A percentile compares a stretch with the other conserved stretches of the same genome.
These are phyloP conservation scores for Rosa multiflora DNA, from an alignment of 306 rosid genomes.

Conservation along the genomic window DNA sequence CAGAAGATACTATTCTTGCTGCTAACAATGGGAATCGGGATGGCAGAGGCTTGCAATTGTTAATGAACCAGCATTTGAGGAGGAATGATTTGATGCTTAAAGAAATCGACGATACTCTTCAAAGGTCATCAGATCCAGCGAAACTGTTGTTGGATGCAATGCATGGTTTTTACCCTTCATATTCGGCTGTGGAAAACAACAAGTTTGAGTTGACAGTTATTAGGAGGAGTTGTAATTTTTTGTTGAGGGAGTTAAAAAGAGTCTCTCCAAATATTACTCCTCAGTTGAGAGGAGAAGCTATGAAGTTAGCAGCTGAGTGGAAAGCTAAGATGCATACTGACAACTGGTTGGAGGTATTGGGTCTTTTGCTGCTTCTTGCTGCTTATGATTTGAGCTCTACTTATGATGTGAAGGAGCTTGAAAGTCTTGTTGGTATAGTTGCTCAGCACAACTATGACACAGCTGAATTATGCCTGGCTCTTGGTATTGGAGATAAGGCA, in stretches of 20 bases:
- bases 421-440: slow-evolving; percentile 26
- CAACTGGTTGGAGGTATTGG: slow-evolving; percentile 36
- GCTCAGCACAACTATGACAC: slow-evolving; percentile 34
- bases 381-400: slow-evolving; percentile 30
- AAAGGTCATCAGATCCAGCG: slow-evolving; percentile 35
- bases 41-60: slow-evolving; percentile 28
- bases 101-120: slow-evolving; percentile 31
- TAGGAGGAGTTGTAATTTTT: slow-evolving; percentile 42
- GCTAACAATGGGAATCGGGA: neutral
- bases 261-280: slow-evolving; percentile 31
- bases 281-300: slow-evolving; percentile 41
- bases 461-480: slow-evolving; percentile 26
- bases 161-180: slow-evolving; percentile 39
- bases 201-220: slow-evolving; percentile 27
- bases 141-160: slow-evolving; percentile 47
- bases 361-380: slow-evolving; percentile 49
- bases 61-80: slow-evolving; percentile 33
- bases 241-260: slow-evolving; percentile 35
- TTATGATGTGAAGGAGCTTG: slow-evolving; percentile 36
- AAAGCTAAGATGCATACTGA: slow-evolving; percentile 31
- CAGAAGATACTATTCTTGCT: neutral
- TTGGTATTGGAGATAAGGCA: slow-evolving; percentile 25
- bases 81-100: slow-evolving; percentile 29
- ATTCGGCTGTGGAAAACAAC: neutral
- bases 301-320: slow-evolving; percentile 44